Evolutionary conservation across 148 eudicot species (phyloP).

Genomic region (Rhododendron henanense): DNA sequence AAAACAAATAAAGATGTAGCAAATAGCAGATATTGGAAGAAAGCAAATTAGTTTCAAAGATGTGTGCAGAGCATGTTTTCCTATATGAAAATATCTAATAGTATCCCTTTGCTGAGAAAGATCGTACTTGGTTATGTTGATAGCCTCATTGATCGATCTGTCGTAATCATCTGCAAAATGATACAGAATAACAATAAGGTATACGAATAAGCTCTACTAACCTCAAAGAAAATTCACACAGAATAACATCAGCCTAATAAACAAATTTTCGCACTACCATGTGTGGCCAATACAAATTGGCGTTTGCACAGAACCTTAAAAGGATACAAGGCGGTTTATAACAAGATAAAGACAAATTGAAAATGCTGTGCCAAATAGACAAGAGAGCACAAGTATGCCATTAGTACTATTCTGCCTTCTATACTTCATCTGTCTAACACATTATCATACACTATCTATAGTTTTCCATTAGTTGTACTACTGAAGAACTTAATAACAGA

Average conservation of each 20-base stretch:
- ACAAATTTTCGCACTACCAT: neutral
- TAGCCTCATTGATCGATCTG: slow-evolving; percentile 56
- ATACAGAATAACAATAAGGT: neutral
- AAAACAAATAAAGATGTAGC: neutral
- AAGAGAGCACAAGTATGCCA: neutral
- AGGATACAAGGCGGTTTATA: neutral
- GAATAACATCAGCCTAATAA: neutral
- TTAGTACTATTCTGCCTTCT: neutral
- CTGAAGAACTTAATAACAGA: neutral
- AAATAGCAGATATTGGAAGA: neutral
- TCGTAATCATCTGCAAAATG: slow-evolving; percentile 26
- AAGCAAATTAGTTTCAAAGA: slow-evolving; percentile 5
- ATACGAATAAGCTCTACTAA: neutral
- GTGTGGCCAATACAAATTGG: neutral
- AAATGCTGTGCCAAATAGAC: neutral
- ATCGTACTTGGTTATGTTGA: slow-evolving; percentile 81
- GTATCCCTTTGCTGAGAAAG: neutral
- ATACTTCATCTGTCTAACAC: neutral
- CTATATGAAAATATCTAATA: neutral
- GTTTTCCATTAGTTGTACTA: neutral
- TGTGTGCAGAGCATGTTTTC: neutral
- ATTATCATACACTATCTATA: neutral
- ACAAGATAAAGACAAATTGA: neutral
- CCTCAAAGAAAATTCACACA: neutral
- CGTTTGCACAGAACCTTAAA: neutral